Evolutionary conservation across 768 basidiomycete genomes (phyloP), one percentile per base, ranked within the genome.

Genomic region (Macrolepiota dolichaula): DNA sequence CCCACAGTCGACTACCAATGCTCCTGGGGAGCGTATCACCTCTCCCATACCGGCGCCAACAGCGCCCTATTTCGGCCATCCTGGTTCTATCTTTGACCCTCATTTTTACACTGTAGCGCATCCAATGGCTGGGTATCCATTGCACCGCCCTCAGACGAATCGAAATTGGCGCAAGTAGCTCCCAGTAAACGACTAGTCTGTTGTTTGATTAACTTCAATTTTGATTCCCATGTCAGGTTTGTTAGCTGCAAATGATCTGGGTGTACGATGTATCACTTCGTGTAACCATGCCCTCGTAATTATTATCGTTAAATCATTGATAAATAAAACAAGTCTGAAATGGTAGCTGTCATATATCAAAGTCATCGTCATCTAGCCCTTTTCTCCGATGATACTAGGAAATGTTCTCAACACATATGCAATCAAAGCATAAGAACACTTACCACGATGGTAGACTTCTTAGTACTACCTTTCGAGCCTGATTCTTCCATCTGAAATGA

Each of bases 341-440:
- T 35, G 40, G 11, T 10, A 51, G 7, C 4, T 53, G 44, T 76
- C 63, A 81, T 51, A 82, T 71, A 67, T 89, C 88, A 59, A 86
- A 81, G 51, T 89, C 86, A 65, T 89, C 88, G 62, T 87, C 86
- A 61, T 88, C 87, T 5, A 82, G 72, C 59, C 85, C 87, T 70
- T 81, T 85, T 71, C 87, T 77, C 65, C 87, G 81, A 70, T 88
- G 85, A 71, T 81, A 86, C 85, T 87, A 59, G 27, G 36, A 19
- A 37, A 56, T 59, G 29, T 1, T 17, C n/a, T 37, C 36, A 59
- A 17, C 29, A 51, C 9, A 24, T 13, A 51, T 52, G 24, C 15
- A 15, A 59, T 27, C 10, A 25, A 10, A 47, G 19, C 19, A 13
- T 27, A 3, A 7, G 55, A 38, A 55, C 27, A 72, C 75, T 59